Base-by-base conservation (phyloP, 805 yeast species). In the Saccharomycopsis lassenensis region DNA sequence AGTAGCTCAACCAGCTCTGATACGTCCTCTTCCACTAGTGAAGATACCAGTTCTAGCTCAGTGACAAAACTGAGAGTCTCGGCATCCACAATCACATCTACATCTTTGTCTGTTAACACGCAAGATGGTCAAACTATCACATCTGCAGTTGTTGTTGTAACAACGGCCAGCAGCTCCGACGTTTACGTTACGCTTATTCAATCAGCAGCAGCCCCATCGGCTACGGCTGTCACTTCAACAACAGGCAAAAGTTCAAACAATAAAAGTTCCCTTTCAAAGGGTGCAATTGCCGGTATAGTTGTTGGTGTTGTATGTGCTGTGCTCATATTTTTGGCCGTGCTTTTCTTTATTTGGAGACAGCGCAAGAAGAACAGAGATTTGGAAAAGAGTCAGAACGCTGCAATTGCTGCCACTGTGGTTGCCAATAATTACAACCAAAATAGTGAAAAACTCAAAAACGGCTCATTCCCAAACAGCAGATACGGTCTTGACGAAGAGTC, bases 271-370 rank as follows among this genome's bases (percentile, higher is more conserved):
- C 22, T 41, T 14, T 30, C 39, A 15, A 24, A 26, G 5, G 46
- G 46, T 10, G 40, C 35, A 6, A 37, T 40, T 23, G 46, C 46
- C 14, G 46, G 46, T 14, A 40, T 43, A 22, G 40, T 31, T 3
- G 36, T 40, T 8, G 46, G 46, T 6, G 42, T 31, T 2, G 40
- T 40, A 12, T 36, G 36, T 5, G 46, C 45, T 10, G 32, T 35
- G 4, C 11, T n/a, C 12, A 27, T 37, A 7, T 37, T 40, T 17
- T 5, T 33, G 4, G 38, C 38, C 7, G 44, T 43, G 12, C 24
- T 40, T 10, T 40, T 37, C 21, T 40, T 40, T 21, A 31, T 43
- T 22, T 43, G 39, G 40, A 36, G 45, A 37, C 46, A 40, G 16
- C 42, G 46, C 14, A 32, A 33, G 11, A 40, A 33, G 17, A 22